These are phyloP conservation scores for Fomitiporia mediterranea DNA, from an alignment of 1,284 basidiomycete species.

Conservation along the genomic window DNA sequence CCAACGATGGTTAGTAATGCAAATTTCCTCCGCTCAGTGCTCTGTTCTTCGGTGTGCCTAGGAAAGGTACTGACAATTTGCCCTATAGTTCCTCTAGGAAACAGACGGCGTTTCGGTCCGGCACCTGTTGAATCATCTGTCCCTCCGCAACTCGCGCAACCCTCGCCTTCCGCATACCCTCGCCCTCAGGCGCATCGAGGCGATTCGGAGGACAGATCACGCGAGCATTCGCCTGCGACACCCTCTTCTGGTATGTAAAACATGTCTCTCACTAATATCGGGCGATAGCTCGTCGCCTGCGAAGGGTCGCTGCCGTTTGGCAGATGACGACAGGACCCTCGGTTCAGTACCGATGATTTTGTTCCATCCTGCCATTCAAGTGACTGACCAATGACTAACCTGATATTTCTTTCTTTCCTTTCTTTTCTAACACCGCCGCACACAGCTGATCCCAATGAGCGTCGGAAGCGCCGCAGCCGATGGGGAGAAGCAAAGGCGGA, in stretches of 20 bases:
- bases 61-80: slow-evolving; percentile 5
- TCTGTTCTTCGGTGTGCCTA: slow-evolving; percentile 13
- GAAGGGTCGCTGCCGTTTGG: too few relatives aligned
- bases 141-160: slow-evolving; percentile 78
- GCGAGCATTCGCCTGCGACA: slow-evolving; percentile 39
- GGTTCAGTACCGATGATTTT: background rate
- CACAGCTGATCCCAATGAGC: slow-evolving; percentile 70
- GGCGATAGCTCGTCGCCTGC: too few relatives aligned
- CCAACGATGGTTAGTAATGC: slow-evolving; percentile 62
- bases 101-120: slow-evolving; percentile 84
- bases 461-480: slow-evolving; percentile 89
- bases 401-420: slow-evolving; percentile 35
- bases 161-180: slow-evolving; percentile 78
- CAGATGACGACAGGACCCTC: too few relatives aligned
- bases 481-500: slow-evolving; percentile 92
- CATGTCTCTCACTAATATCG: background rate
- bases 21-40: slow-evolving; percentile 12
- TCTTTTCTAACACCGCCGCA: slow-evolving; percentile 26
- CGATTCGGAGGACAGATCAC: slow-evolving; percentile 36
- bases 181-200: slow-evolving; percentile 53
- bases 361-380: slow-evolving; percentile 8
- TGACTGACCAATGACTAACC: slow-evolving; percentile 63
- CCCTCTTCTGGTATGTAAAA: slow-evolving; percentile 23
- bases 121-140: slow-evolving; percentile 70
- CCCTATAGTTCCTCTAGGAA: slow-evolving; percentile 65